Conservation (phyloP, 1,139 yeast species). For the Nakaseomyces delphensis region DNA sequence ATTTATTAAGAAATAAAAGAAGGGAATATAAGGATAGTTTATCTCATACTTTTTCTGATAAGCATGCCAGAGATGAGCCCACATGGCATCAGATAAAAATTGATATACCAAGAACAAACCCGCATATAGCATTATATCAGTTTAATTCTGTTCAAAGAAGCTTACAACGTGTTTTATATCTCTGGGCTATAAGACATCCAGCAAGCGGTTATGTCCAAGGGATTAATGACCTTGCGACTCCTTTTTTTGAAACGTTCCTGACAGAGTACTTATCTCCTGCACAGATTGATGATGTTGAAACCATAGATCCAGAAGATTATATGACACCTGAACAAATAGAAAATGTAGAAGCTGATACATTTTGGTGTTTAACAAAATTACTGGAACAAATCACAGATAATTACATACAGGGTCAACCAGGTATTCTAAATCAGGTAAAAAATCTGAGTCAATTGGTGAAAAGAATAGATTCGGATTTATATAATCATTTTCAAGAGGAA, state of each 20-base stretch:
- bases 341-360: slow-evolving; percentile 84
- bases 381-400: slow-evolving; percentile 93
- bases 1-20: slow-evolving; percentile 68
- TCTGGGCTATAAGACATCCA: slow-evolving; percentile 97
- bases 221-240: slow-evolving; percentile 88
- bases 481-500: slow-evolving; percentile 66
- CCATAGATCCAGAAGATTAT: slow-evolving; percentile 50
- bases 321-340: slow-evolving; percentile 49
- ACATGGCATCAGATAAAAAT: slow-evolving; percentile 95
- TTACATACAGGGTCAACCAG: slow-evolving; percentile 97
- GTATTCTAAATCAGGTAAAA: slow-evolving; percentile 81
- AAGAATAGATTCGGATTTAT: slow-evolving; percentile 67
- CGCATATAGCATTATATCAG: slow-evolving; percentile 66
- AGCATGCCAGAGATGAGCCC: slow-evolving; percentile 56
- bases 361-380: slow-evolving; percentile 89
- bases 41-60: slow-evolving; percentile 45
- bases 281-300: slow-evolving; percentile 37
- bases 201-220: slow-evolving; percentile 99
- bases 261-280: slow-evolving; percentile 46
- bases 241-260: slow-evolving; percentile 83
- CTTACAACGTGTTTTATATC: slow-evolving; percentile 68
- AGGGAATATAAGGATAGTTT: slow-evolving; percentile 78
- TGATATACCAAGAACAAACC: slow-evolving; percentile 93
- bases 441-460: slow-evolving; percentile 70
- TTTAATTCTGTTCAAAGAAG: slow-evolving; percentile 65